Evolutionary conservation across 2,329 filamentous ascomycete genomes (phyloP).

Genomic region (Penicillium sp.): DNA sequence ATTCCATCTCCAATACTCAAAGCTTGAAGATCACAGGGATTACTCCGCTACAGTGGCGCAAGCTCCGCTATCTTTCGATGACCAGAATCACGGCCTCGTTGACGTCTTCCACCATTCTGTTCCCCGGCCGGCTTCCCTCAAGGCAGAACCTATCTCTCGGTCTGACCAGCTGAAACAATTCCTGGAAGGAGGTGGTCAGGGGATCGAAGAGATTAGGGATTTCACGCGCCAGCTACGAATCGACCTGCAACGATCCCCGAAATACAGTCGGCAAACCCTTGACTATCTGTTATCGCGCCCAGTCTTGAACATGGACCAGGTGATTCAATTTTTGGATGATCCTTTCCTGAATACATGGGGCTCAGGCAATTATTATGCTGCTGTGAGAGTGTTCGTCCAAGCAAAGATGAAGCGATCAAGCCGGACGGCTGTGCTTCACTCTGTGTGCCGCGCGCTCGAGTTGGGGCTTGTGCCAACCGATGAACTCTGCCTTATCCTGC

Average conservation of each 20-base stretch:
- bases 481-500: slow-evolving; percentile 31
- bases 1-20: neutral
- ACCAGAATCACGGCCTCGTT: slow-evolving; percentile 13
- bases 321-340: slow-evolving; percentile 32
- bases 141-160: slow-evolving; percentile 1
- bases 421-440: slow-evolving; percentile 20
- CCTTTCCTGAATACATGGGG: slow-evolving; percentile 31
- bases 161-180: slow-evolving; percentile 14
- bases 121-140: neutral
- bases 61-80: slow-evolving; percentile 16
- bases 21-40: slow-evolving; percentile 14
- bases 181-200: slow-evolving; percentile 16
- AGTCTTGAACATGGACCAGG: slow-evolving; percentile 15
- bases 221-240: slow-evolving; percentile 25
- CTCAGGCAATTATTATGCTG: slow-evolving; percentile 30
- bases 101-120: slow-evolving; percentile 2
- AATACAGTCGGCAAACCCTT: slow-evolving; percentile 33
- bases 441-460: slow-evolving; percentile 27
- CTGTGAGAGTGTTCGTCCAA: slow-evolving; percentile 23
- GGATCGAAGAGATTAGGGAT: slow-evolving; percentile 25
- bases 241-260: slow-evolving; percentile 31
- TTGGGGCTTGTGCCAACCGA: slow-evolving; percentile 30
- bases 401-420: slow-evolving; percentile 13
- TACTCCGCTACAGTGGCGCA: slow-evolving; percentile 16
- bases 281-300: slow-evolving; percentile 23